Conservation (phyloP, 495 filamentous ascomycete genomes). For the Talaromyces nanjingensis region DNA sequence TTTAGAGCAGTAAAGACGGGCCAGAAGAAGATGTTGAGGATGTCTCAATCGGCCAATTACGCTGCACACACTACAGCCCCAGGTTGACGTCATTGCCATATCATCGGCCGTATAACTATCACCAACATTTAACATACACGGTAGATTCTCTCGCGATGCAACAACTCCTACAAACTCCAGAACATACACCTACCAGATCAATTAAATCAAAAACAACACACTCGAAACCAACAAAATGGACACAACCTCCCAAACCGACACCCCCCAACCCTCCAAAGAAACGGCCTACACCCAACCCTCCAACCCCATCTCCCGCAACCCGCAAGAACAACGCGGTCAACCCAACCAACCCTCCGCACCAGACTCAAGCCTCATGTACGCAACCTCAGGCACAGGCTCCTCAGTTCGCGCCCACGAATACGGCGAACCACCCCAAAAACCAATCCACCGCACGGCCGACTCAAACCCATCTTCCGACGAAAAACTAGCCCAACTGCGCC, state of each 20-base stretch:
- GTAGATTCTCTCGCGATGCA: too few relatives aligned
- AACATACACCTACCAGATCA: too few relatives aligned
- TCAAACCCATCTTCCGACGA: slow-evolving; percentile 33
- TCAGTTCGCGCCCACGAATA: slow-evolving; percentile 10
- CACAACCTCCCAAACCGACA: slow-evolving; percentile 17
- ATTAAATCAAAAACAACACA: background rate
- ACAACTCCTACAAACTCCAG: background rate
- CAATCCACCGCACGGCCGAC: slow-evolving; percentile 32
- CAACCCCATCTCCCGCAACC: slow-evolving; percentile 43
- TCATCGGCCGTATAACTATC: background rate
- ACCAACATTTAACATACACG: background rate
- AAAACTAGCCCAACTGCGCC: slow-evolving; percentile 17
- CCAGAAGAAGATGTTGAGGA: background rate
- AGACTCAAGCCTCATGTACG: background rate
- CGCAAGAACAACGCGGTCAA: slow-evolving; percentile 35
- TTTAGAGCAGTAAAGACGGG: background rate
- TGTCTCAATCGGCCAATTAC: background rate
- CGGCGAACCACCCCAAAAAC: slow-evolving; percentile 23
- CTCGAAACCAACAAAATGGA: slow-evolving; percentile 16
- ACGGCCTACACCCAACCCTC: slow-evolving; percentile 40
- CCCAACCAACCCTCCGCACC: slow-evolving; percentile 8
- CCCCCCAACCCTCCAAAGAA: slow-evolving; percentile 44
- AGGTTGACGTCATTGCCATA: slow-evolving; percentile 8
- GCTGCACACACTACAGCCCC: background rate
- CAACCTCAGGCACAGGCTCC: background rate